Conservation (phyloP, 345 rosid genomes). For the Schrenkiella parvula region DNA sequence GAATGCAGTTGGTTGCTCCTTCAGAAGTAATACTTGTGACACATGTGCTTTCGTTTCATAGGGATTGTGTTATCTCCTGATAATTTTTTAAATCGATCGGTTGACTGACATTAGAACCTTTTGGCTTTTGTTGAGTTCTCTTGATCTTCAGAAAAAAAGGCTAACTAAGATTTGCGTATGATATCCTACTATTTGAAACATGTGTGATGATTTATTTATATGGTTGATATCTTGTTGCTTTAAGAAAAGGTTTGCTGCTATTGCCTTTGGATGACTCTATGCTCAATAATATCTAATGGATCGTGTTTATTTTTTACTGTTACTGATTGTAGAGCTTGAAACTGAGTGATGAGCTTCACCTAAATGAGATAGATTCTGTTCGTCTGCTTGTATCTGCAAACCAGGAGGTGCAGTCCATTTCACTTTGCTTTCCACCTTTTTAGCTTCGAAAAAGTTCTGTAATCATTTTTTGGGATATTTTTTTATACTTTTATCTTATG, state of each 20-base stretch:
- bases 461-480: not conserved
- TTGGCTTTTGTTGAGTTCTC: not conserved
- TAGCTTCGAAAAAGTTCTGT: not conserved
- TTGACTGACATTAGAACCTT: not conserved
- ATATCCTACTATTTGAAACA: not conserved
- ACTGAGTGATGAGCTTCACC: conserved; percentile 86
- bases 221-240: not conserved
- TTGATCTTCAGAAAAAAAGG: not conserved
- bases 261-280: not conserved
- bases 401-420: conserved; percentile 61
- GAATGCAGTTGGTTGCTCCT: not conserved
- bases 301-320: not conserved
- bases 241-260: not conserved
- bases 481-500: conserved; percentile 17
- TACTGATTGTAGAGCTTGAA: conserved; percentile 55
- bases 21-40: not conserved
- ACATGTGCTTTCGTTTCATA: not conserved
- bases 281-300: not conserved
- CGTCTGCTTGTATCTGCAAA: conserved; percentile 80
- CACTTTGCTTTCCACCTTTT: conserved; percentile 18
- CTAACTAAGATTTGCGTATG: not conserved
- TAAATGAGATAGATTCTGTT: conserved; percentile 85
- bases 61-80: not conserved
- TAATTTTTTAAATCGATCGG: not conserved
- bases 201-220: not conserved